These are phyloP conservation scores for Holtermanniella nyarrowii DNA, from an alignment of 768 basidiomycete genomes.

Conservation along the genomic window DNA sequence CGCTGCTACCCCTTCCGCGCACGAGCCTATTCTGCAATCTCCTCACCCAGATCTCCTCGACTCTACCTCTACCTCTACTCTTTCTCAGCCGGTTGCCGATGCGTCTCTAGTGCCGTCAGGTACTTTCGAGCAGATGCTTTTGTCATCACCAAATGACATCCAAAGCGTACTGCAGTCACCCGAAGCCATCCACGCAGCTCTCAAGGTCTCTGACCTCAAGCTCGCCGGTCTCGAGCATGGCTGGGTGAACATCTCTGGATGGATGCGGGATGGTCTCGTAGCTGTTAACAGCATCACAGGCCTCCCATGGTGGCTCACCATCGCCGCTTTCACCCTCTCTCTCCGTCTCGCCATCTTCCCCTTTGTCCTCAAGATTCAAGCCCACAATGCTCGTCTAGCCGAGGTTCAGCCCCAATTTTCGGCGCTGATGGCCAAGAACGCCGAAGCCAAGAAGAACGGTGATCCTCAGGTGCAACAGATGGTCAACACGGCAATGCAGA, in stretches of 20 bases:
- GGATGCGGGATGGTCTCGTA: constrained; percentile 31
- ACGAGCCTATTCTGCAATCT: constrained; percentile 18
- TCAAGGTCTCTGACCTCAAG: constrained; percentile 31
- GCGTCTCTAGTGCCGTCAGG: neutral
- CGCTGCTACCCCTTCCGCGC: constrained; percentile 3
- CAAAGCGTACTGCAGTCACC: constrained; percentile 32
- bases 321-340: constrained; percentile 27
- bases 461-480: constrained; percentile 46
- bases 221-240: constrained; percentile 33
- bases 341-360: constrained; percentile 42
- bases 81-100: constrained; percentile 1
- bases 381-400: constrained; percentile 63
- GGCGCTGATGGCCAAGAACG: constrained; percentile 49
- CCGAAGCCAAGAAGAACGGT: constrained; percentile 40
- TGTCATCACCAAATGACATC: constrained; percentile 9
- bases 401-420: constrained; percentile 55
- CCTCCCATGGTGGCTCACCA: constrained; percentile 40
- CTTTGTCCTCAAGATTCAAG: constrained; percentile 49
- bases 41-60: constrained; percentile 21
- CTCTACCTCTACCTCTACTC: neutral
- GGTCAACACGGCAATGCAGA: constrained; percentile 45
- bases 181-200: constrained; percentile 34
- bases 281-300: constrained; percentile 26
- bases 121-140: constrained; percentile 3
- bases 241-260: constrained; percentile 27